A percentile compares a stretch with the other conserved stretches of the same genome.
Evolutionary conservation across 2,329 filamentous ascomycete species (phyloP).

Genomic region (Macrophomina pseudophaseolina): DNA sequence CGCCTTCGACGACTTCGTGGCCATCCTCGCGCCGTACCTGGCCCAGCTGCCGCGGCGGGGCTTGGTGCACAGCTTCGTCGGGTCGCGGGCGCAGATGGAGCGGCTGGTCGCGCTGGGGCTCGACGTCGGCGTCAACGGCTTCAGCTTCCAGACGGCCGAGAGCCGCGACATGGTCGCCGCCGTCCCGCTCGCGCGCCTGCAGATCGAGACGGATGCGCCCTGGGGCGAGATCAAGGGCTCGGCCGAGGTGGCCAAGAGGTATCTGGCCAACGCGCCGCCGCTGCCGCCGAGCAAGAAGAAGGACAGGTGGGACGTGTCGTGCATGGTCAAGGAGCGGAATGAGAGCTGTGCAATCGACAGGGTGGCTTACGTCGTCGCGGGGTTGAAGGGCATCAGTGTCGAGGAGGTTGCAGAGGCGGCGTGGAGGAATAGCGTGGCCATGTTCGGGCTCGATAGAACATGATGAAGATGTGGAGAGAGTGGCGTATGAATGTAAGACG

Average conservation of each 20-base stretch:
- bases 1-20: too few species aligned
- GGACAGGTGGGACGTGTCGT: constrained; percentile 53
- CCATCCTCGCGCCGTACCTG: too few species aligned
- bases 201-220: constrained; percentile 57
- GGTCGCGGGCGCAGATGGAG: constrained; percentile 48
- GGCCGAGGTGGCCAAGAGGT: constrained; percentile 48
- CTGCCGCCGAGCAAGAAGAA: constrained; percentile 54
- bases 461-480: too few species aligned
- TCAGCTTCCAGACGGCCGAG: constrained; percentile 50
- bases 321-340: constrained; percentile 59
- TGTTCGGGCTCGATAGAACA: constrained; percentile 35
- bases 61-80: constrained; percentile 50
- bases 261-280: constrained; percentile 45
- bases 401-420: constrained; percentile 51
- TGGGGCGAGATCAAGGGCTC: constrained; percentile 52
- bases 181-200: constrained; percentile 49
- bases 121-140: constrained; percentile 56
- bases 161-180: constrained; percentile 50
- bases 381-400: constrained; percentile 51
- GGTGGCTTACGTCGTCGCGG: constrained; percentile 56
- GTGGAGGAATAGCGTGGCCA: constrained; percentile 44
- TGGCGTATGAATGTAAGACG: too few species aligned
- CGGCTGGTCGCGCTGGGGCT: constrained; percentile 46
- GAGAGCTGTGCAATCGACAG: constrained; percentile 57
- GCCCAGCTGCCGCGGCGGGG: constrained; percentile 29